phyloP scores from a whole-genome alignment of 2,329 filamentous ascomycete species.

The Diaporthe citrichinensis region DNA sequence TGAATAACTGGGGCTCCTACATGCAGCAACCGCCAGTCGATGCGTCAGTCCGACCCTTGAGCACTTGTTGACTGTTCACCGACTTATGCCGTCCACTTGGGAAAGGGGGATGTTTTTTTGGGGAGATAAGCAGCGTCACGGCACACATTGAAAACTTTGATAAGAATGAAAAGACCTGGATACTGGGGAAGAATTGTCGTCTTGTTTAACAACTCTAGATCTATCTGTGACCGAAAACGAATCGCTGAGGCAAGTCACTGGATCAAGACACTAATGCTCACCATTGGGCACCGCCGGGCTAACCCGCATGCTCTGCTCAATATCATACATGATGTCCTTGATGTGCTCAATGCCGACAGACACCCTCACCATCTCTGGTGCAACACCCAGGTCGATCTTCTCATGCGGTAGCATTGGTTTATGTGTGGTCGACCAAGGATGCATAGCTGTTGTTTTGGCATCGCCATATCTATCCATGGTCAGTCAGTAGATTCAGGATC shows the following conservation, averaged over 20 bases:
- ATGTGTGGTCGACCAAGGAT: conserved; percentile 78
- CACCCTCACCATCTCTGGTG: conserved; percentile 70
- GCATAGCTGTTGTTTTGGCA: conserved; percentile 71
- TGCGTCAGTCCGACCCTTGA: too few relatives aligned
- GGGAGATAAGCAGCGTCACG: too few relatives aligned
- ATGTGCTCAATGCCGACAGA: conserved; percentile 39
- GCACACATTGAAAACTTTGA: too few relatives aligned
- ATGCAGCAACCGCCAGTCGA: too few relatives aligned
- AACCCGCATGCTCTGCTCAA: conserved; percentile 38
- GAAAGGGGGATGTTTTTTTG: too few relatives aligned
- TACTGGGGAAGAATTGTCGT: too few relatives aligned
- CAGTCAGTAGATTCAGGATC: background rate
- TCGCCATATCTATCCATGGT: background rate
- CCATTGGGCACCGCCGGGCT: background rate
- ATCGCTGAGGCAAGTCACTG: background rate
- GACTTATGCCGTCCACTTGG: too few relatives aligned
- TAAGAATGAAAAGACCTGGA: too few relatives aligned
- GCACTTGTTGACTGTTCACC: too few relatives aligned
- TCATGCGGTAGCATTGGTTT: conserved; percentile 44
- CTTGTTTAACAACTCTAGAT: background rate
- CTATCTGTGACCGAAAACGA: background rate
- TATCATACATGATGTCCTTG: conserved; percentile 37
- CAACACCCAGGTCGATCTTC: conserved; percentile 62
- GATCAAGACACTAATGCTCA: background rate
- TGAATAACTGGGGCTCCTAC: too few relatives aligned